Evolutionary conservation across 139 green algal species (phyloP), one percentile per base, ranked within the genome.

Genomic region (Coccomyxa sp.): DNA sequence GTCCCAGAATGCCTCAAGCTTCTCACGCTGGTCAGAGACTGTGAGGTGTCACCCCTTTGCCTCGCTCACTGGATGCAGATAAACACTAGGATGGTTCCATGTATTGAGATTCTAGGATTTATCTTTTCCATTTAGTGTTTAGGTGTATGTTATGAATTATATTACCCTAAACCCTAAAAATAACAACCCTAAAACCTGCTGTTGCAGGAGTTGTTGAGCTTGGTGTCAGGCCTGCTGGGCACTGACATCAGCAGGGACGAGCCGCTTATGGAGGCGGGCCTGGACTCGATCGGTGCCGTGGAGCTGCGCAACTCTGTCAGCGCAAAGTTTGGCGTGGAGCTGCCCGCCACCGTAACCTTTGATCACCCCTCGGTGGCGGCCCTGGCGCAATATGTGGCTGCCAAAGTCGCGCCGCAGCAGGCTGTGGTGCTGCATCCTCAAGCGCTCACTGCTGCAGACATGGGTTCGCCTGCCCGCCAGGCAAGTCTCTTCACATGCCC

Each of bases 331-430:
- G 81, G 76, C 66, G 45, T 90, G 0, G 63, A 89, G 30, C 80
- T 94, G 67, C 91, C 91, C 10, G 83, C 84, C 31, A 94, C 91
- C 0, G 79, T 89, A 10, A 67, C 89, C 0, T 95, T 95, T 76
- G 92, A 95, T 82, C 90, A 94, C 81, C 88, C 92, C 17, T 89
- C 86, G 15, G 77, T 95, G 1, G 51, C 58, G 10, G 88, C 90
- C 18, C 88, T 95, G 23, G 76, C 85, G 12, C 86, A 82, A 0
- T 91, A 87, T 85, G 67, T 92, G 0, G 83, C 58, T 11, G 60
- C 15, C 80, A 79, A 25, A 3, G 9, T 83, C 0, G 63, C 63
- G 60, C 79, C 79, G 13, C 60, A 71, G 16, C 16, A 31, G 30
- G 74, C 25, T 38, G 74, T 16, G 38, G 38, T 51, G 38, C 38